Conservation (phyloP, 192 early-diverging fungal genomes). For the Dissophora globulifera region DNA sequence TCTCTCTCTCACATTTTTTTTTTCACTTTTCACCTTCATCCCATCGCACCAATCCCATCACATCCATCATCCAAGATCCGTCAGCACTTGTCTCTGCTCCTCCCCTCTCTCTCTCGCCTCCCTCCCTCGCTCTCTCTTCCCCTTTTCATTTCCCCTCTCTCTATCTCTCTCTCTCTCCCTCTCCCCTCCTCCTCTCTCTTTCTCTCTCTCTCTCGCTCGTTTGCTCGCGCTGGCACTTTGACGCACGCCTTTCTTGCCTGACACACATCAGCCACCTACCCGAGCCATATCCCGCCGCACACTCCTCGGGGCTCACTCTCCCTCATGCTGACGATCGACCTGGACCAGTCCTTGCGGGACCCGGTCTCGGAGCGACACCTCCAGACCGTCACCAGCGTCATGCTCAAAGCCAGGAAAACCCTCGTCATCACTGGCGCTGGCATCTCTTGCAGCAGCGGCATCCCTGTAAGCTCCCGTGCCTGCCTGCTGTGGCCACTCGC, state of each 20-base stretch:
- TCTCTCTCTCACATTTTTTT: background rate
- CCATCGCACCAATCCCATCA: background rate
- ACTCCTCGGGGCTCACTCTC: background rate
- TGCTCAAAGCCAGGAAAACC: slow-evolving; percentile 60
- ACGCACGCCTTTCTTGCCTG: too few relatives aligned
- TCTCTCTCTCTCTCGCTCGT: background rate
- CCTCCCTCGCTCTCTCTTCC: background rate
- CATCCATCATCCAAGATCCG: slow-evolving; percentile 14
- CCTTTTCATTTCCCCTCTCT: background rate
- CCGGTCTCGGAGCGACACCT: slow-evolving; percentile 23
- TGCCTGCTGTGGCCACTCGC: too few relatives aligned
- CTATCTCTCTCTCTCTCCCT: too few relatives aligned
- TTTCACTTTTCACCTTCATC: background rate
- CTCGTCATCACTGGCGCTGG: slow-evolving; percentile 90
- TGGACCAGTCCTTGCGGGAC: slow-evolving; percentile 20
- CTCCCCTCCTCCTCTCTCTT: background rate
- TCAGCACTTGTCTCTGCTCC: too few relatives aligned
- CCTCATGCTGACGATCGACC: slow-evolving; percentile 46
- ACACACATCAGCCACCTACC: slow-evolving; percentile 7
- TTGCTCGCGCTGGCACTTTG: slow-evolving; percentile 2
- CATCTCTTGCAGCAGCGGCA: slow-evolving; percentile 88
- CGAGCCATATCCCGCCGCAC: background rate
- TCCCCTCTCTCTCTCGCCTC: background rate
- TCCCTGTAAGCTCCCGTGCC: slow-evolving; percentile 83
- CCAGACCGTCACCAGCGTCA: slow-evolving; percentile 32